Conservation (phyloP, 805 yeast genomes). For the Pachysolen tannophilus region DNA sequence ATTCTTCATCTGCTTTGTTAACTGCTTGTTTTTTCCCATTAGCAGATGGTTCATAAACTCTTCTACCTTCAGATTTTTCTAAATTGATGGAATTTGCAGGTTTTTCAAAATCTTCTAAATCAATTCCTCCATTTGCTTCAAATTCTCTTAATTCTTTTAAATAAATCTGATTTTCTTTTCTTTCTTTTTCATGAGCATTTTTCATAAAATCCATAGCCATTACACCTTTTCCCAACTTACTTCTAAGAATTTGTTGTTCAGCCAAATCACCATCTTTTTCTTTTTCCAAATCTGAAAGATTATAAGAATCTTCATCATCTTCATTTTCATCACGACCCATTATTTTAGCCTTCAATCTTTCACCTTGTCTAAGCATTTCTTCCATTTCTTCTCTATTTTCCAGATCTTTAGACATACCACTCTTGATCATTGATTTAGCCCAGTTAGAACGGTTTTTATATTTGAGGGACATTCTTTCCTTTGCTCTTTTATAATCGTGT, state of each 20-base stretch:
- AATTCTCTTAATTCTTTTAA: slow-evolving; percentile 41
- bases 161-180: slow-evolving; percentile 47
- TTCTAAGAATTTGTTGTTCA: slow-evolving; percentile 25
- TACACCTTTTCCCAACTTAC: slow-evolving; percentile 75
- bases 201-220: slow-evolving; percentile 94
- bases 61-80: slow-evolving; percentile 64
- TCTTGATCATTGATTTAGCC: slow-evolving; percentile 85
- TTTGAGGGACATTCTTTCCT: slow-evolving; percentile 85
- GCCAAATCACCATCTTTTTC: slow-evolving; percentile 29
- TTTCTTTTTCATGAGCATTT: slow-evolving; percentile 71
- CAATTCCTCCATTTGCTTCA: slow-evolving; percentile 34
- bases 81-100: slow-evolving; percentile 37
- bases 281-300: slow-evolving; percentile 43
- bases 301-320: slow-evolving; percentile 29
- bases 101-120: slow-evolving; percentile 27
- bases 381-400: slow-evolving; percentile 83
- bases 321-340: slow-evolving; percentile 53
- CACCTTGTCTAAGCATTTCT: slow-evolving; percentile 89
- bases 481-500: slow-evolving; percentile 69
- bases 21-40: slow-evolving; percentile 28
- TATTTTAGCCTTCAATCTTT: slow-evolving; percentile 63
- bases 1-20: slow-evolving; percentile 25
- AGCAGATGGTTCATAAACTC: slow-evolving; percentile 66
- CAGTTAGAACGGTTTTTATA: slow-evolving; percentile 85
- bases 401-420: slow-evolving; percentile 85